Evolutionary conservation across 768 basidiomycete genomes (phyloP).

Genomic region (Mycena vitilis): DNA sequence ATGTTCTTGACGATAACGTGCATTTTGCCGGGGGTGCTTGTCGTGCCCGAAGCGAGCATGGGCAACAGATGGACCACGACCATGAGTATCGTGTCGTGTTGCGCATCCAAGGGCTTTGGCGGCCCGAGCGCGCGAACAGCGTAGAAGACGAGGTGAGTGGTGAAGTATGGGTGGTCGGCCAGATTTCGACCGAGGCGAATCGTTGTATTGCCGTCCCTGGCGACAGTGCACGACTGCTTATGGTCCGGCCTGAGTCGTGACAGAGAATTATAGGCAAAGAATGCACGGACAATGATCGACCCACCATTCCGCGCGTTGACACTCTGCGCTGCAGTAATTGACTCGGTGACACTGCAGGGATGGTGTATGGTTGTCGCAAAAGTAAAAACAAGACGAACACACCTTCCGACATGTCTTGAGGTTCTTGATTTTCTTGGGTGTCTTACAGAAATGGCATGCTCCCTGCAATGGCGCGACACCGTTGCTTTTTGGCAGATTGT

Average conservation of each 20-base stretch:
- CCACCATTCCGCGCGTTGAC: background rate
- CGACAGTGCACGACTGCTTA: conserved; percentile 1
- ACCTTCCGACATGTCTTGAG: conserved; percentile 8
- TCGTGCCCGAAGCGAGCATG: background rate
- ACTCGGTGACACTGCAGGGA: conserved; percentile 3
- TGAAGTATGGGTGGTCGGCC: conserved; percentile 1
- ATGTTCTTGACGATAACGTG: conserved; percentile 2
- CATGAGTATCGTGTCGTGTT: conserved; percentile 8
- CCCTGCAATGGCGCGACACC: background rate
- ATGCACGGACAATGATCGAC: background rate
- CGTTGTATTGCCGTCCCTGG: conserved; percentile 2
- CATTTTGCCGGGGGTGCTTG: background rate
- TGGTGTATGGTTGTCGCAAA: background rate
- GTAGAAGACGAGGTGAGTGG: conserved; percentile 5
- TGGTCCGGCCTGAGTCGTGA: background rate
- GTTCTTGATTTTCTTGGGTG: background rate
- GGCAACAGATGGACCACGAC: conserved; percentile 6
- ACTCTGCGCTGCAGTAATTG: conserved; percentile 8
- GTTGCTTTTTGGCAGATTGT: background rate
- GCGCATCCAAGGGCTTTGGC: background rate
- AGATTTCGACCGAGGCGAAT: conserved; percentile 10
- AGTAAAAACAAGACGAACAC: background rate
- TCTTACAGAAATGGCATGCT: conserved; percentile 1
- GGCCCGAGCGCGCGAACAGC: conserved; percentile 3
- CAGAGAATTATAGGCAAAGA: background rate